Base-by-base conservation (phyloP, 345 rosid genomes). In the Capsella bursapastoris region DNA sequence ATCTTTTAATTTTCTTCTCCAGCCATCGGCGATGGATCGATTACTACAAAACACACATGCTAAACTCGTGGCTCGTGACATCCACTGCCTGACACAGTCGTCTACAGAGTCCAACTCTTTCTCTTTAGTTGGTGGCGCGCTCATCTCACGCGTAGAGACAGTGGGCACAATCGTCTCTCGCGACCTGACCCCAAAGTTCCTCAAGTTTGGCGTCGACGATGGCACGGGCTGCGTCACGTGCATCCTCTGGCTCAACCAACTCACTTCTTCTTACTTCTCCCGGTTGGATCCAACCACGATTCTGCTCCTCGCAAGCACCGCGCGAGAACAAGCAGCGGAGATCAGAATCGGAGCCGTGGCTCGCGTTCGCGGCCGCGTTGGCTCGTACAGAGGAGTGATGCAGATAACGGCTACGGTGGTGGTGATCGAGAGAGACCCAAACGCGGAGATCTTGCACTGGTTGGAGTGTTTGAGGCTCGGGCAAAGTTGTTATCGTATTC, bases 161-260 rank as follows among this genome's bases (percentile, higher is more conserved):
- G 78, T 86, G 4, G 92, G 92, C 69, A 71, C 79, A 9, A 78
- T 89, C 77, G 79, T 85, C 77, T 85, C 76, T 53, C 84, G 85
- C 29, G 90, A 88, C 41, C 55, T 58, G 65, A 86, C 86, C 41
- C 88, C 84, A 25, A 84, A 81, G 62, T 90, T 88, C 85, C 84
- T 89, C 73, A 88, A 84, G 68, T 89, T 93, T 78, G 43, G 71
- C 0, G 38, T 89, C 59, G 93, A 91, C 58, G 92, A 89, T 71
- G 90, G 94, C 69, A 90, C 94, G 14, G 90, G 86, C 32, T 82
- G 81, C 74, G 66, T 87, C 78, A 74, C 78, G 66, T 91, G 98
- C 82, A 1, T 93, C 72, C 74, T 93, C 72, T 91, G 96, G 96
- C 96, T 91, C 65, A 93, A 93, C 86, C 94, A 87, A 0, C 77